Evolutionary conservation across 169 alveolate species (phyloP).

Genomic region (Cryptosporidium viatorum): DNA sequence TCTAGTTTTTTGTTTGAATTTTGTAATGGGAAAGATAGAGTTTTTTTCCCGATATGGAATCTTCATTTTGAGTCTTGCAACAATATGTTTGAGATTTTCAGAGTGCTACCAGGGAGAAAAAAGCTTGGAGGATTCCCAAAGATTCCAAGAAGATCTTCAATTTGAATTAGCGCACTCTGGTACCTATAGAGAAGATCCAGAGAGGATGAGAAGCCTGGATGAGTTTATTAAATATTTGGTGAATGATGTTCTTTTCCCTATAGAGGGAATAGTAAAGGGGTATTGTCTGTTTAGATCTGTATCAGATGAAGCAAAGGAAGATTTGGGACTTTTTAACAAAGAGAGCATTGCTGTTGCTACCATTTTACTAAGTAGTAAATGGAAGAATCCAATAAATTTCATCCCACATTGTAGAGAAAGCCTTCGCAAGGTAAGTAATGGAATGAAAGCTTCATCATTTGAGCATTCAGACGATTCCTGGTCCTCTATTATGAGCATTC

Average conservation of each 20-base stretch:
- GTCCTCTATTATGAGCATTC: background rate
- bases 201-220: constrained; percentile 21
- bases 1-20: background rate
- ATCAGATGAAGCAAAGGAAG: constrained; percentile 4
- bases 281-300: constrained; percentile 52
- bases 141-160: background rate
- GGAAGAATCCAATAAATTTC: constrained; percentile 48
- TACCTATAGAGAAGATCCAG: background rate
- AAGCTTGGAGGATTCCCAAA: constrained; percentile 5
- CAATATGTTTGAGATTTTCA: background rate
- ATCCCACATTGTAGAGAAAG: constrained; percentile 28
- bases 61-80: background rate
- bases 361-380: constrained; percentile 31
- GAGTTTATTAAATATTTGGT: constrained; percentile 37
- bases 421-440: constrained; percentile 25
- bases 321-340: background rate
- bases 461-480: background rate
- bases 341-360: constrained; percentile 33
- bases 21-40: background rate
- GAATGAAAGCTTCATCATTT: background rate
- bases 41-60: background rate
- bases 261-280: constrained; percentile 49
- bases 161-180: background rate
- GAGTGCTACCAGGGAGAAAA: background rate
- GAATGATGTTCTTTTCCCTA: constrained; percentile 42